A percentile compares a stretch with the other conserved stretches of the same genome.
Conservation (phyloP, 2,329 filamentous ascomycete species). For the Cladosporium cucumerinum region DNA sequence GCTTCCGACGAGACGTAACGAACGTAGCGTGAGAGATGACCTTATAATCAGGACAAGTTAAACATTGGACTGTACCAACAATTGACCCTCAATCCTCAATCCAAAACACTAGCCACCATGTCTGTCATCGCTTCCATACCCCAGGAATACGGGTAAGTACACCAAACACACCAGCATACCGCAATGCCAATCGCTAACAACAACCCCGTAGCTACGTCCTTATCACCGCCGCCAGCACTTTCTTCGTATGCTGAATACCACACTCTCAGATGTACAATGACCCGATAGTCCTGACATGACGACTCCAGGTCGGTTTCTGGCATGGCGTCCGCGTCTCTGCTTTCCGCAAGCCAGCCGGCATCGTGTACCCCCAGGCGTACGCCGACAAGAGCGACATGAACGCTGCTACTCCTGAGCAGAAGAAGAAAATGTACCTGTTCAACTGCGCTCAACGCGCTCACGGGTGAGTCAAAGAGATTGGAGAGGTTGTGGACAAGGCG, state of each 20-base stretch:
- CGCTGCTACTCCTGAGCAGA: slow-evolving; percentile 40
- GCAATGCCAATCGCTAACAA: slow-evolving; percentile 10
- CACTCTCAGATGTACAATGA: neutral
- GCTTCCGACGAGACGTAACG: slow-evolving; percentile 1
- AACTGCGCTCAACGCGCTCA: slow-evolving; percentile 53
- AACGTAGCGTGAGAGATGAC: neutral
- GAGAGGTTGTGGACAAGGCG: neutral
- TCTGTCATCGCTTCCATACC: slow-evolving; percentile 34
- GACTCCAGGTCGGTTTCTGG: slow-evolving; percentile 43
- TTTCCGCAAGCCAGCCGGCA: slow-evolving; percentile 51
- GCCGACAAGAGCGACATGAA: slow-evolving; percentile 54
- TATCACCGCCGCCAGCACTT: slow-evolving; percentile 51
- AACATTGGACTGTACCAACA: neutral
- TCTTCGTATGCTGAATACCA: slow-evolving; percentile 38
- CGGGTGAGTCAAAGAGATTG: slow-evolving; percentile 23
- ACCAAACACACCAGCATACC: neutral
- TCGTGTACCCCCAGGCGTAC: slow-evolving; percentile 58
- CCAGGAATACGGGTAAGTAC: slow-evolving; percentile 47
- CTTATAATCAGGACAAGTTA: neutral
- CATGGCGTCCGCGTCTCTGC: slow-evolving; percentile 47
- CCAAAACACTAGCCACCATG: slow-evolving; percentile 3
- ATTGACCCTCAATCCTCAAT: neutral
- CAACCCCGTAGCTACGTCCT: slow-evolving; percentile 51
- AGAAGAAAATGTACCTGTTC: slow-evolving; percentile 44
- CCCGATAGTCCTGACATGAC: slow-evolving; percentile 1